Evolutionary conservation across 2,329 filamentous ascomycete genomes (phyloP), one percentile per base, ranked within the genome.

Genomic region (Aschersonia sp.): DNA sequence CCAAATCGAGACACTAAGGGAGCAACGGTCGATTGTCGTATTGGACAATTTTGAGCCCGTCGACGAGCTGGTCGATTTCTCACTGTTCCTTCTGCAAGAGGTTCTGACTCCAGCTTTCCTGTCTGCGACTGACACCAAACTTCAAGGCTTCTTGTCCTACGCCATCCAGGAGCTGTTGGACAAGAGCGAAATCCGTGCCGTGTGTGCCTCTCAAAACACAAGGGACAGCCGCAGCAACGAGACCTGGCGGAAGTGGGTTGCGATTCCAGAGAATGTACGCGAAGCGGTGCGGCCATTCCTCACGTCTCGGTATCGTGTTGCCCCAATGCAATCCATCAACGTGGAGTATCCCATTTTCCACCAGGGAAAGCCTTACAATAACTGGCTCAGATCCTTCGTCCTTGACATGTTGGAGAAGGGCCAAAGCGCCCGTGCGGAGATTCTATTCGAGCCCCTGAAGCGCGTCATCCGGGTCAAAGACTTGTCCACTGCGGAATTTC

Each of bases 101-200:
- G 83, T 95, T 6, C 70, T 98, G 9, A 87, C 97, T 30, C 88
- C 89, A 51, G 84, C 89, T 1, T 99, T 98, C 59, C 70, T 94
- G 42, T 94, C 90, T 1, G 84, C 87, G 1, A 92, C 84, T 0
- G 94, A 95, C 60, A 84, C 88, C 2, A 82, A 80, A 53, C 75
- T 88, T 5, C 92, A 97, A 62, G 89, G 88, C 0, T 95, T 94
- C 59, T 72, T 99, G 14, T 90, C 90, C 1, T 98, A 85, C 63
- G 86, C 84, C 2, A 95, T 98, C 81, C 92, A 99, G 63, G 84
- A 94, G 56, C 73, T 97, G 41, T 73, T 97, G 4, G 81, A 82
- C 43, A 79, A 83, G 54, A 87, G 84, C 57, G 81, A 84, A 31
- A 81, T 95, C 57, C 80, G 73, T 49, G 69, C 74, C 9, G 77